Evolutionary conservation across 495 filamentous ascomycete genomes (phyloP).

Genomic region (Penicillium antarcticum): DNA sequence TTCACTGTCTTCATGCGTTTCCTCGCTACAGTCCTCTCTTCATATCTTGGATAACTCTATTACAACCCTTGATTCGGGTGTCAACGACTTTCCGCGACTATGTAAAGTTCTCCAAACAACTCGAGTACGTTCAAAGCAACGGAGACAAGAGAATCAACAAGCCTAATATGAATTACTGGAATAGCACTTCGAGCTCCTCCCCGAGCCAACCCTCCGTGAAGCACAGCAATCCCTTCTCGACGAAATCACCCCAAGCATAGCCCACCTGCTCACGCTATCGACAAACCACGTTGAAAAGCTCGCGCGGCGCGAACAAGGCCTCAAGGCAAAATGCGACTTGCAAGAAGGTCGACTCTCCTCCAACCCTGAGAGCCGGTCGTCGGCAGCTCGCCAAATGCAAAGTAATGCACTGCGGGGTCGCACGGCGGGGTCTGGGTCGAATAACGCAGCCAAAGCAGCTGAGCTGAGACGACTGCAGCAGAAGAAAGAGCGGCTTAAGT

Average conservation of each 20-base stretch:
- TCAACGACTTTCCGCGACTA: conserved; percentile 72
- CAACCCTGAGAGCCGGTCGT: conserved; percentile 27
- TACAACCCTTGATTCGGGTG: conserved; percentile 65
- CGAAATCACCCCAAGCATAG: conserved; percentile 73
- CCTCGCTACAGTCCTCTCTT: conserved; percentile 67
- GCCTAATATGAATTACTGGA: conserved; percentile 1
- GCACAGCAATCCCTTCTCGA: conserved; percentile 68
- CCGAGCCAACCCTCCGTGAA: conserved; percentile 61
- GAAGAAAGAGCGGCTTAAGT: conserved; percentile 76
- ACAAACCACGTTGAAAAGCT: conserved; percentile 69
- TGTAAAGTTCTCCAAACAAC: conserved; percentile 68
- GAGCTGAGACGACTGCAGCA: conserved; percentile 61
- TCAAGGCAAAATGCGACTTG: conserved; percentile 69
- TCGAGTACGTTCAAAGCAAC: conserved; percentile 45
- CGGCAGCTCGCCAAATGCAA: conserved; percentile 21
- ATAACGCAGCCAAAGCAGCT: conserved; percentile 56
- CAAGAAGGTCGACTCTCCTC: conserved; percentile 63
- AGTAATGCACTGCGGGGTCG: conserved; percentile 23
- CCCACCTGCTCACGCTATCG: conserved; percentile 59
- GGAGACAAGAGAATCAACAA: not conserved
- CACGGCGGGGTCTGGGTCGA: conserved; percentile 26
- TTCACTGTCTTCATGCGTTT: conserved; percentile 61
- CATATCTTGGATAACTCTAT: conserved; percentile 72
- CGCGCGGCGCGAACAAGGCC: conserved; percentile 62
- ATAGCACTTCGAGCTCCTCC: conserved; percentile 78